Percentiles rank a stretch among this genome's conserved stretches.
phyloP scores from a whole-genome alignment of 257 asterid genomes.

The Primulina huaijiensis region DNA sequence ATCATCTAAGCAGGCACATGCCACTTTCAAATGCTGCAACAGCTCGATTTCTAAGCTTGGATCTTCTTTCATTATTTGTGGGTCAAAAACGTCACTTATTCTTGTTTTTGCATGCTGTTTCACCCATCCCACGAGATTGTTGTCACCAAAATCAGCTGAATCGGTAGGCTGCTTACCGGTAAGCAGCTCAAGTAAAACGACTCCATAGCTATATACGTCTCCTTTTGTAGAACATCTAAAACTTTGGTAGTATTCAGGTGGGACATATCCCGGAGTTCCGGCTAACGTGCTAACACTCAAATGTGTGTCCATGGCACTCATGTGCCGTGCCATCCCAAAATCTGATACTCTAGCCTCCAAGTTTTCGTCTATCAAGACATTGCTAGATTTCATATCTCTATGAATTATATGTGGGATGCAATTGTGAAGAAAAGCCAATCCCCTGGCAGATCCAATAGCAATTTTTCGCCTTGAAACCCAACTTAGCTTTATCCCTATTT shows the following conservation, averaged over 20 bases:
- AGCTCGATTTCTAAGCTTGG: constrained; percentile 72
- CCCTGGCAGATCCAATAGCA: constrained; percentile 85
- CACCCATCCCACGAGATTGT: constrained; percentile 94
- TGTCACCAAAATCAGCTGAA: constrained; percentile 87
- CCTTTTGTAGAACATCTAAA: constrained; percentile 83
- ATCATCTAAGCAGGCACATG: constrained; percentile 76
- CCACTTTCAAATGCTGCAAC: constrained; percentile 66
- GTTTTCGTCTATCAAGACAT: constrained; percentile 76
- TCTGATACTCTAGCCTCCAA: constrained; percentile 90
- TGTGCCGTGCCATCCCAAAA: constrained; percentile 90
- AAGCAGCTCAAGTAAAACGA: constrained; percentile 81
- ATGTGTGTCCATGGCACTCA: constrained; percentile 91
- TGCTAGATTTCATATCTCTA: constrained; percentile 95
- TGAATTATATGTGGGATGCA: constrained; percentile 93
- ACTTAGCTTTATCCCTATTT: constrained; percentile 58
- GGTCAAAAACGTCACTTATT: constrained; percentile 72
- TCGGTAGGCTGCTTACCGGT: constrained; percentile 84
- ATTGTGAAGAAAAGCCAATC: constrained; percentile 79
- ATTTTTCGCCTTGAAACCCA: constrained; percentile 80
- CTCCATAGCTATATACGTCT: constrained; percentile 93
- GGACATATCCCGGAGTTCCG: constrained; percentile 95
- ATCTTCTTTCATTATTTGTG: constrained; percentile 60
- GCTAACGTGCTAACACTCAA: constrained; percentile 89
- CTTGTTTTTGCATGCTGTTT: constrained; percentile 59
- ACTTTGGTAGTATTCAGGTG: constrained; percentile 94